Evolutionary conservation across 2,329 filamentous ascomycete genomes (phyloP).

Genomic region (Diaporthe destruens): DNA sequence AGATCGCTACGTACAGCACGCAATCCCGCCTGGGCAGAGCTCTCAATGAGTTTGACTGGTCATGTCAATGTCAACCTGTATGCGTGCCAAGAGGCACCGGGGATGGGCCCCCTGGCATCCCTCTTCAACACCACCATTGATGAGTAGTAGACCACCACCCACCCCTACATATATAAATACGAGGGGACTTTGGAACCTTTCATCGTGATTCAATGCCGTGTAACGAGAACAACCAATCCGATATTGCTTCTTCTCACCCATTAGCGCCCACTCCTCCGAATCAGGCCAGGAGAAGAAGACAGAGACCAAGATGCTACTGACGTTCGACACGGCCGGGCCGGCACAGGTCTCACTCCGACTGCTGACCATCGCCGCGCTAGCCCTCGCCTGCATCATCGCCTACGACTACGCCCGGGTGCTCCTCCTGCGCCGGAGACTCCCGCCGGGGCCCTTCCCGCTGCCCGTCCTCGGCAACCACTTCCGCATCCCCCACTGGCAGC

Average conservation of each 20-base stretch:
- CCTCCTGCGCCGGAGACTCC: constrained; percentile 28
- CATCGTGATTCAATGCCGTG: background rate
- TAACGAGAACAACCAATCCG: background rate
- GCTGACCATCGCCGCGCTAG: background rate
- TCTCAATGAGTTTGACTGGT: background rate
- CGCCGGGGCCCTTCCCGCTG: constrained; percentile 30
- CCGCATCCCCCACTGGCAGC: background rate
- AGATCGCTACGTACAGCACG: background rate
- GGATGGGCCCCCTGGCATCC: background rate
- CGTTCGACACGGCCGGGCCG: constrained; percentile 7
- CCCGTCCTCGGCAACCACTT: constrained; percentile 31
- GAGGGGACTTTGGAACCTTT: background rate
- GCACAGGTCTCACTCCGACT: background rate
- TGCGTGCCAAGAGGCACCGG: background rate
- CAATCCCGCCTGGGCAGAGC: background rate
- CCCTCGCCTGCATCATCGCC: constrained; percentile 1
- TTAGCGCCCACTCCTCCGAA: background rate
- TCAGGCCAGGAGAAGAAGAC: background rate
- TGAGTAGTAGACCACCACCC: background rate
- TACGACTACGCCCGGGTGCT: constrained; percentile 29
- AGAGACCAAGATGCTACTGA: constrained; percentile 4
- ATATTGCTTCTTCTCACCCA: background rate
- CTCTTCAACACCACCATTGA: background rate
- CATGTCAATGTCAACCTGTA: background rate
- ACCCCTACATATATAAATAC: constrained; percentile 2